These are phyloP conservation scores for Lanmaoa pseudosensibilis DNA, from an alignment of 768 basidiomycete species.

Conservation along the genomic window DNA sequence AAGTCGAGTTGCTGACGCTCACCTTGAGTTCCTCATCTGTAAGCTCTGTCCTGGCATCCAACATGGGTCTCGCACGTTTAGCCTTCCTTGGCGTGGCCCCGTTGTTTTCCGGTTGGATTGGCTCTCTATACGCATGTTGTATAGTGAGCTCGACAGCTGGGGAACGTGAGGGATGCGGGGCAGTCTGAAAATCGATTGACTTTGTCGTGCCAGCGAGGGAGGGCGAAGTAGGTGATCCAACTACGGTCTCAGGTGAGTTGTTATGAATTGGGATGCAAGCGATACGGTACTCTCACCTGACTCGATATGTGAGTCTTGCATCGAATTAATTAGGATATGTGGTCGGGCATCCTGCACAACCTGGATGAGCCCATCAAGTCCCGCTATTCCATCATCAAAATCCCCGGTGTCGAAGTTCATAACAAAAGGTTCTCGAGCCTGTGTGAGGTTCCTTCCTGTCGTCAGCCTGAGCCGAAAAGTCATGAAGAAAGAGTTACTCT, in stretches of 20 bases:
- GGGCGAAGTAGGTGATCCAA: neutral
- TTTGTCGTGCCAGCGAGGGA: slow-evolving; percentile 4
- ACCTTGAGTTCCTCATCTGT: slow-evolving; percentile 83
- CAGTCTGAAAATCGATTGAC: slow-evolving; percentile 3
- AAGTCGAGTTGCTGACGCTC: slow-evolving; percentile 3
- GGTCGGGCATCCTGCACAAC: neutral
- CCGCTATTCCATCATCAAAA: slow-evolving; percentile 26
- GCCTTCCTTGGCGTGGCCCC: slow-evolving; percentile 36
- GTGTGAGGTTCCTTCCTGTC: slow-evolving; percentile 11
- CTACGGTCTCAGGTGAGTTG: slow-evolving; percentile 5
- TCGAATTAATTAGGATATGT: neutral
- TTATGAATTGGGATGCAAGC: neutral
- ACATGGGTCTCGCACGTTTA: slow-evolving; percentile 52
- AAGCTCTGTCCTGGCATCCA: slow-evolving; percentile 76
- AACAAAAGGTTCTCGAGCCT: slow-evolving; percentile 19
- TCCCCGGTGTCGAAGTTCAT: slow-evolving; percentile 19
- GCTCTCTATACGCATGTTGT: neutral
- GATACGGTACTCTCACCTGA: slow-evolving; percentile 9
- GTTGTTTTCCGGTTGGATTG: neutral
- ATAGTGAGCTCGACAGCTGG: neutral
- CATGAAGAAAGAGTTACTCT: slow-evolving; percentile 13
- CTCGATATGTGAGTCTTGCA: neutral
- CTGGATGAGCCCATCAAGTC: neutral
- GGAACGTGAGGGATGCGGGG: neutral
- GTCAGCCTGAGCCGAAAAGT: slow-evolving; percentile 10